Evolutionary conservation across 2,329 filamentous ascomycete species (phyloP).

Genomic region (Calonectria fujianensis): DNA sequence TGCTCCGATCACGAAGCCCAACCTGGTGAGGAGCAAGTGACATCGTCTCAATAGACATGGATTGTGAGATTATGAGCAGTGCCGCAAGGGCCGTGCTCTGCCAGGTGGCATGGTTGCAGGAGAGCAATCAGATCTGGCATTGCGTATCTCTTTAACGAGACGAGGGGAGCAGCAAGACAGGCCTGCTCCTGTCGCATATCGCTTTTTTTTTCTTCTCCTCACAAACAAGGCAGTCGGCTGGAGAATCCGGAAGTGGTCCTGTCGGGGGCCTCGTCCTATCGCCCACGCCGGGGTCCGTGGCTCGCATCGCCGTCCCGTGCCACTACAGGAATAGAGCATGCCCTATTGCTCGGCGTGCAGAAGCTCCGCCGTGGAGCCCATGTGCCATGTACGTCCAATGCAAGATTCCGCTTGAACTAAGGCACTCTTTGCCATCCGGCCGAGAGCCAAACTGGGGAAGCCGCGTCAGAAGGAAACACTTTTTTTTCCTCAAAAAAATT

Average conservation of each 20-base stretch:
- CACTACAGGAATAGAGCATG: conserved; percentile 40
- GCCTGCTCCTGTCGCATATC: conserved; percentile 44
- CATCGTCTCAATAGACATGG: conserved; percentile 36
- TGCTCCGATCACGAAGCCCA: conserved; percentile 23
- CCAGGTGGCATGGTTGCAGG: conserved; percentile 4
- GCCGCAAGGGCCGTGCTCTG: conserved; percentile 35
- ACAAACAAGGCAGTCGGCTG: conserved; percentile 22
- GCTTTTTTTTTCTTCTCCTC: conserved; percentile 28
- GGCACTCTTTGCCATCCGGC: conserved; percentile 45
- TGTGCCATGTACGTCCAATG: conserved; percentile 49
- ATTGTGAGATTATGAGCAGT: conserved; percentile 24
- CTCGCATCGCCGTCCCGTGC: conserved; percentile 45
- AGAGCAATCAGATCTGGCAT: conserved; percentile 42
- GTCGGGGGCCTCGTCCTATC: conserved; percentile 34
- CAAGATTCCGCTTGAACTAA: conserved; percentile 57
- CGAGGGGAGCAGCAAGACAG: conserved; percentile 21
- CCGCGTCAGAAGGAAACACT: conserved; percentile 38
- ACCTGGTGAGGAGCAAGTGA: conserved; percentile 31
- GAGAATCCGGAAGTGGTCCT: conserved; percentile 30
- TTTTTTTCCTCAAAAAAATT: conserved; percentile 14
- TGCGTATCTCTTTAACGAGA: conserved; percentile 40
- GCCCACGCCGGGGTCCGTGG: conserved; percentile 39
- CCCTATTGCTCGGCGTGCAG: conserved; percentile 40
- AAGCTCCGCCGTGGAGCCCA: conserved; percentile 46
- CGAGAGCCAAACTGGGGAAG: conserved; percentile 41